phyloP scores from a whole-genome alignment of 192 early-diverging fungal species.

The Podila epigama region DNA sequence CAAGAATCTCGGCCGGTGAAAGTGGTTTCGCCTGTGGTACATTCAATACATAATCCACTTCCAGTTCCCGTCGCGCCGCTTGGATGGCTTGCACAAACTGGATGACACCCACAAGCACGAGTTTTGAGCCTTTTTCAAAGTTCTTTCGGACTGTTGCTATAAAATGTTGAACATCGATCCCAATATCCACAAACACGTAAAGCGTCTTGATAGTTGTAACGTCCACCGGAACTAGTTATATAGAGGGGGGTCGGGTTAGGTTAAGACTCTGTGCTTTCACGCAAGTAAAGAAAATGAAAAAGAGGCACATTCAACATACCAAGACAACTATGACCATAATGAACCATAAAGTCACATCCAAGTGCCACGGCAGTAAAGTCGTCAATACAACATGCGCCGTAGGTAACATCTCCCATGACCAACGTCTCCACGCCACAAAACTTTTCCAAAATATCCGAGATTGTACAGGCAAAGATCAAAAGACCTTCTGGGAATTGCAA shows the following conservation, averaged over 20 bases:
- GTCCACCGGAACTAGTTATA: conserved; percentile 82
- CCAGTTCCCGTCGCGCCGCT: conserved; percentile 65
- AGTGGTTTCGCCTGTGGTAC: conserved; percentile 96
- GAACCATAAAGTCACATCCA: conserved; percentile 97
- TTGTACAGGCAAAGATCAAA: conserved; percentile 91
- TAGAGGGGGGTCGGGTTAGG: too few relatives aligned
- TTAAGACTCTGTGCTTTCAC: too few relatives aligned
- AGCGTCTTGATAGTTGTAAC: conserved; percentile 94
- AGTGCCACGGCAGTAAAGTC: conserved; percentile 93
- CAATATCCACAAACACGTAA: conserved; percentile 99
- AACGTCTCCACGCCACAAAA: conserved; percentile 90
- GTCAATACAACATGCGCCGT: conserved; percentile 98
- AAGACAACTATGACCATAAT: conserved; percentile 97
- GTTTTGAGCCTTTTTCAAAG: conserved; percentile 76
- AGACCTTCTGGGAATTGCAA: conserved; percentile 98
- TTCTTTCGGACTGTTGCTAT: conserved; percentile 88
- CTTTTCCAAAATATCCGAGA: conserved; percentile 91
- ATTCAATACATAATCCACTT: conserved; percentile 67
- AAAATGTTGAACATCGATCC: conserved; percentile 93
- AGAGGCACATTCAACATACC: conserved; percentile 51
- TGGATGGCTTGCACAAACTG: conserved; percentile 95
- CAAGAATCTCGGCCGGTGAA: conserved; percentile 94
- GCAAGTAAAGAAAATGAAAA: too few relatives aligned
- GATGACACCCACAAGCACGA: conserved; percentile 91
- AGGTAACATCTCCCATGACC: conserved; percentile 99